These are phyloP conservation scores for Akanthomyces muscarius DNA, from an alignment of 2,329 filamentous ascomycete genomes.

Conservation along the genomic window DNA sequence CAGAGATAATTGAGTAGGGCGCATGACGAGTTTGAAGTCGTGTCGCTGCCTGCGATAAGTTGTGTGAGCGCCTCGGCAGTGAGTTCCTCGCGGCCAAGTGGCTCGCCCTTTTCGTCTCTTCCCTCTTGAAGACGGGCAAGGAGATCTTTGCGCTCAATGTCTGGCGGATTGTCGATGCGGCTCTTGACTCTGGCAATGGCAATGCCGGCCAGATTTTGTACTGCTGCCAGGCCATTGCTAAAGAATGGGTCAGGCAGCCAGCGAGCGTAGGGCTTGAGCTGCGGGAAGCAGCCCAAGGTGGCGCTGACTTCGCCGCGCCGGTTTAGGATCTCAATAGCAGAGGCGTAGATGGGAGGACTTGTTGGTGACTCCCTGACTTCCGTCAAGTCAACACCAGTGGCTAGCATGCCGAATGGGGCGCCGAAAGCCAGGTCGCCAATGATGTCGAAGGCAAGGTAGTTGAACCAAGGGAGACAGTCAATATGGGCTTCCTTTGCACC, in stretches of 20 bases:
- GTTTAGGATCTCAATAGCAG: conserved; percentile 85
- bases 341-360: conserved; percentile 61
- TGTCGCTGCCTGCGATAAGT: conserved; percentile 76
- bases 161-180: conserved; percentile 65
- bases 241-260: conserved; percentile 83
- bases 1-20: conserved; percentile 76
- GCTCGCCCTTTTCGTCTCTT: conserved; percentile 72
- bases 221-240: conserved; percentile 65
- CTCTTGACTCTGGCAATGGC: conserved; percentile 77
- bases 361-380: conserved; percentile 63
- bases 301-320: conserved; percentile 81
- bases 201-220: conserved; percentile 80
- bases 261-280: conserved; percentile 73
- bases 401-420: conserved; percentile 62
- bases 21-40: conserved; percentile 75
- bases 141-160: conserved; percentile 69
- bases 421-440: conserved; percentile 50
- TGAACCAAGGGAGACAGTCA: conserved; percentile 73
- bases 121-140: conserved; percentile 82
- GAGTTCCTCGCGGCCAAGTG: conserved; percentile 72
- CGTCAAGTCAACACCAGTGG: conserved; percentile 69
- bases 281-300: conserved; percentile 69
- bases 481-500: conserved; percentile 61
- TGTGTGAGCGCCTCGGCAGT: conserved; percentile 88
- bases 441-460: conserved; percentile 52